phyloP scores from a whole-genome alignment of 1,284 basidiomycete species.

The Chondrostereum purpureum region DNA sequence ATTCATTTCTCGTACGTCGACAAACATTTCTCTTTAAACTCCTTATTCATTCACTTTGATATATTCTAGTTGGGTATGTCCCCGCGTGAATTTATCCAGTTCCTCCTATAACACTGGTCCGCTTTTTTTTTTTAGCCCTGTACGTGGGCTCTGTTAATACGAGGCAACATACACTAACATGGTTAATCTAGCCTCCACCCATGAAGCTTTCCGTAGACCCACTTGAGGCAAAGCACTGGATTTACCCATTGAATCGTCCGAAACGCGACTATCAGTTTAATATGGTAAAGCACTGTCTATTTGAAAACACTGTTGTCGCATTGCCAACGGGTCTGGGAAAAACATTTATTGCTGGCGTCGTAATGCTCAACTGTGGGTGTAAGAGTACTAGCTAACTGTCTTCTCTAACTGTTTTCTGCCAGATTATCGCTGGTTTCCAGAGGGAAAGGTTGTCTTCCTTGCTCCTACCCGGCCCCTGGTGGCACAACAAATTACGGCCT shows the following conservation, averaged over 20 bases:
- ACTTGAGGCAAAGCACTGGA: constrained; percentile 81
- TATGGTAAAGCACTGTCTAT: constrained; percentile 82
- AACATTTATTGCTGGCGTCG: constrained; percentile 95
- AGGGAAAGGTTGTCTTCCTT: constrained; percentile 91
- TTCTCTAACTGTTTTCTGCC: constrained; percentile 7
- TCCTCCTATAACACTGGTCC: neutral
- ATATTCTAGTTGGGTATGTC: constrained; percentile 41
- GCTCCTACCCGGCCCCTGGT: constrained; percentile 96
- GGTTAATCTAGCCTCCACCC: constrained; percentile 47
- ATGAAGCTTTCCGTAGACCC: constrained; percentile 76
- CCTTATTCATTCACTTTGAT: constrained; percentile 2
- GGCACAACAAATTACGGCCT: constrained; percentile 90
- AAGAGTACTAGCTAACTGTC: no score
- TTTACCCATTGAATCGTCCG: constrained; percentile 86
- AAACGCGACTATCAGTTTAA: constrained; percentile 96
- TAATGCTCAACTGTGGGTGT: constrained; percentile 87
- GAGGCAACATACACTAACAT: constrained; percentile 5
- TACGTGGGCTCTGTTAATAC: constrained; percentile 18
- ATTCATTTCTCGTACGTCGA: constrained; percentile 50
- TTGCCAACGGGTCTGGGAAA: constrained; percentile 97
- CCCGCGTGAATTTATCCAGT: constrained; percentile 1
- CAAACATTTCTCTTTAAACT: no score
- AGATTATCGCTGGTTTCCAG: constrained; percentile 93
- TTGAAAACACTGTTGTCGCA: constrained; percentile 92
- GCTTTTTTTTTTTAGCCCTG: constrained; percentile 27